Evolutionary conservation across 441 rosid species (phyloP).

Genomic region (Adansonia rubrostipa): DNA sequence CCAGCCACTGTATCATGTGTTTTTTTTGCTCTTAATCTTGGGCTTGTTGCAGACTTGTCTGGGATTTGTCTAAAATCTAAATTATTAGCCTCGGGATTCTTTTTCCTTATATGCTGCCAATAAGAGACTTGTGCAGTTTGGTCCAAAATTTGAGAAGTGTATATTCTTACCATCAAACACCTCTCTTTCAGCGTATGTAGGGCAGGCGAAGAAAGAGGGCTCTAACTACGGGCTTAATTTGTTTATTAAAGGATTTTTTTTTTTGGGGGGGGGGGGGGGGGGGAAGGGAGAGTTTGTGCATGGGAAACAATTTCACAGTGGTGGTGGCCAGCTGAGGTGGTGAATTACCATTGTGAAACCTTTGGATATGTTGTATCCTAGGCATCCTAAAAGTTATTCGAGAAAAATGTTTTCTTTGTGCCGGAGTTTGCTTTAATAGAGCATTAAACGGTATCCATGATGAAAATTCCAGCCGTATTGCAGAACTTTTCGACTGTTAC

Average conservation of each 20-base stretch:
- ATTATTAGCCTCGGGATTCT: too few species aligned
- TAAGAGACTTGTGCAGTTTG: not conserved
- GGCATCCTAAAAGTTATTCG: not conserved
- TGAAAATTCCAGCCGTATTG: not conserved
- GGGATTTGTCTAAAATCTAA: not conserved
- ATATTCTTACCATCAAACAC: not conserved
- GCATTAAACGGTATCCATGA: not conserved
- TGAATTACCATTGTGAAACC: not conserved
- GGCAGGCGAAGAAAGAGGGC: not conserved
- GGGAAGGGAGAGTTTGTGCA: too few species aligned
- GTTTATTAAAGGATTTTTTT: not conserved
- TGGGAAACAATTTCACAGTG: not conserved
- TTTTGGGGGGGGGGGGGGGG: not conserved
- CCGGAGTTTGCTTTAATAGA: not conserved
- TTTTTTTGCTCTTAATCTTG: not conserved
- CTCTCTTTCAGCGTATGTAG: not conserved
- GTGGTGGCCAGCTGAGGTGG: not conserved
- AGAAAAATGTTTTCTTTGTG: not conserved
- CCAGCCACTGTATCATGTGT: not conserved
- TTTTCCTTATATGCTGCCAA: not conserved
- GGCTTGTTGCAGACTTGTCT: not conserved
- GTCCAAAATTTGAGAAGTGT: not conserved
- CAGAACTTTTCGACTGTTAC: not conserved
- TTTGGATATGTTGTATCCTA: not conserved
- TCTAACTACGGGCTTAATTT: not conserved